phyloP scores from a whole-genome alignment of 768 basidiomycete genomes.

The Termitomyces sp. region DNA sequence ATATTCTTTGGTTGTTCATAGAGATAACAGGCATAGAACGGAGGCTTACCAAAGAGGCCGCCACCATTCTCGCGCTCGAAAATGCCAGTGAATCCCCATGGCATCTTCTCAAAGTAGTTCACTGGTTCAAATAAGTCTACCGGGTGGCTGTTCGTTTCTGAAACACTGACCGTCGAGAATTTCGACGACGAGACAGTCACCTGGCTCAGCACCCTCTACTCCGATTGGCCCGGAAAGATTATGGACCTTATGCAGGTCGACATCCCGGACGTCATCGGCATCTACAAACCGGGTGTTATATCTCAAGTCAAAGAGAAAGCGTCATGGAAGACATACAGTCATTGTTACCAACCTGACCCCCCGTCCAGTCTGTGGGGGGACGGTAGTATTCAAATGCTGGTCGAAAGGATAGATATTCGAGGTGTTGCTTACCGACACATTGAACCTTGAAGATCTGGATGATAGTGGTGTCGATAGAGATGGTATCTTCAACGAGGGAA shows the following conservation, averaged over 20 bases:
- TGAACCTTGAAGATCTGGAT: conserved; percentile 62
- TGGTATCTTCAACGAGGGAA: background rate
- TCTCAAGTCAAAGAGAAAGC: background rate
- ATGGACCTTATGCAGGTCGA: conserved; percentile 62
- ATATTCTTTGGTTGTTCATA: background rate
- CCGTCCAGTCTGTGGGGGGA: conserved; percentile 58
- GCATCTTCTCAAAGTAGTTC: conserved; percentile 66
- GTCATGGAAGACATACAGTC: conserved; percentile 39
- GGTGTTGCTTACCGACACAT: conserved; percentile 46
- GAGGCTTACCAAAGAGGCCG: conserved; percentile 51
- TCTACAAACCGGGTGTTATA: conserved; percentile 22
- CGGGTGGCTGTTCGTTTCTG: no score
- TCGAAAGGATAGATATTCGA: background rate
- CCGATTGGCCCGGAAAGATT: conserved; percentile 74
- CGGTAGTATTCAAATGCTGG: background rate
- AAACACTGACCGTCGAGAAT: conserved; percentile 57
- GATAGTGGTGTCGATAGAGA: background rate
- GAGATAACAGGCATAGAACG: background rate
- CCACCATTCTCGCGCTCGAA: conserved; percentile 72
- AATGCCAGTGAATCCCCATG: conserved; percentile 79
- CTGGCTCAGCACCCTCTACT: conserved; percentile 72
- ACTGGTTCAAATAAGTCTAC: conserved; percentile 29
- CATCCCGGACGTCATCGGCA: conserved; percentile 62
- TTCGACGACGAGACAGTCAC: conserved; percentile 75
- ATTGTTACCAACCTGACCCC: conserved; percentile 74